Base-by-base conservation (phyloP, 208 protist genomes). In the Trypanosoma grayi region DNA sequence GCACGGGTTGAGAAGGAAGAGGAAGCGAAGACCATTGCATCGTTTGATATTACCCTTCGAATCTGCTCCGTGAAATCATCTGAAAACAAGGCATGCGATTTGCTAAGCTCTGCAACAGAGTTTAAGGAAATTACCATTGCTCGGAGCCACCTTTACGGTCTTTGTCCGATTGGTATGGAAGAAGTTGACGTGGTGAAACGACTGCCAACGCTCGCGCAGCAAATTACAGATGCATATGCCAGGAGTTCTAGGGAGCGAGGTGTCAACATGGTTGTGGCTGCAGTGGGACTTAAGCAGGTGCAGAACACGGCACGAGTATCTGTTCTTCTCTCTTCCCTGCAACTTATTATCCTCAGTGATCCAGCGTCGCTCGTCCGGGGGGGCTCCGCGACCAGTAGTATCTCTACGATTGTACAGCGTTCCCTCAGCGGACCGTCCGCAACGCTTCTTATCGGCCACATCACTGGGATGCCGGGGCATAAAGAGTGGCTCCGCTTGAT, bases 41-140 rank as follows among this genome's bases (percentile, higher is more conserved):
- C 52, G 7, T 45, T 45, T 45, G 52, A 58, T 28, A 30, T 58
- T 16, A 58, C 52, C 16, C 39, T 41, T 45, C 52, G 52, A 18
- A 58, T 58, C 2, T 41, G 36, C 24, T 31, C 52, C 33, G 34
- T 45, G 37, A 58, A 45, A 30, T 20, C 52, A 13, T 58, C 39
- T 13, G 52, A 58, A 31, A 58, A 45, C 30, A 58, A 58, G 34
- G 33, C 34, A 10, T 58, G 52, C 30, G 52, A 58, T 24, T 22
- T 58, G 4, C 24, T 45, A 5, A 30, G 22, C 45, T 4, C 18
- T 13, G 18, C 13, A 27, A 24, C 10, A n/a, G 52, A 58, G 20
- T 58, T 58, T 58, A 10, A 28, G 33, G 52, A 58, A 2, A 58
- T 45, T 7, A 9, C 45, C 33, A 45, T 58, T 30, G 52, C 36